Conservation (phyloP, 129 eudicot genomes). For the Pulicaria dysenterica region DNA sequence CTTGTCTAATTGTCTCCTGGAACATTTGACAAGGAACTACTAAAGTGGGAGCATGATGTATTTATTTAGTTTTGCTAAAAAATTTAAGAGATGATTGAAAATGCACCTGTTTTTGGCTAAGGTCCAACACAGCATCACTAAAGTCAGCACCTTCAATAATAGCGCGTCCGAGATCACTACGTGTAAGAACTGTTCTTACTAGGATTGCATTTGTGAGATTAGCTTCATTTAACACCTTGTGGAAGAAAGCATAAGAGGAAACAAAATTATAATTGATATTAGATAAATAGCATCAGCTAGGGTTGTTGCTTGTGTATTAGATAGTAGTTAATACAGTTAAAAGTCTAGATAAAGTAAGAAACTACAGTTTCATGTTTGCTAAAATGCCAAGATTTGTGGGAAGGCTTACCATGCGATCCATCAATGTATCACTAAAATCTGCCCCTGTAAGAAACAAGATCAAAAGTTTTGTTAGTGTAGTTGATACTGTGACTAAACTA, state of each 20-base stretch:
- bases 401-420: conserved; percentile 94
- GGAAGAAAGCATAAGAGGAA: conserved; percentile 13
- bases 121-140: conserved; percentile 98
- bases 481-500: not conserved
- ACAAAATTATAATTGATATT: not conserved
- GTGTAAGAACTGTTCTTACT: conserved; percentile 87
- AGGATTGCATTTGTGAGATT: conserved; percentile 91
- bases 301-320: not conserved
- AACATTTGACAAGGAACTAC: too few relatives aligned
- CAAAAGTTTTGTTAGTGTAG: conserved; percentile 15
- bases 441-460: conserved; percentile 65
- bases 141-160: conserved; percentile 95
- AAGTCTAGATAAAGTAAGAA: not conserved
- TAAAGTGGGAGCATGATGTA: too few relatives aligned
- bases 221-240: conserved; percentile 87
- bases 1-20: too few relatives aligned
- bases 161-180: conserved; percentile 97
- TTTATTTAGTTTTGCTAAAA: not conserved
- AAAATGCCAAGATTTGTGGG: not conserved
- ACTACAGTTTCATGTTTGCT: conserved; percentile 13
- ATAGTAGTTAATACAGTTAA: not conserved
- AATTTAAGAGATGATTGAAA: not conserved
- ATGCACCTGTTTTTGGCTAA: conserved; percentile 76
- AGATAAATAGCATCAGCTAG: conserved; percentile 8
- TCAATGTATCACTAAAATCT: conserved; percentile 92